phyloP scores from a whole-genome alignment of 306 rosid genomes.

The Medicago lupulina region DNA sequence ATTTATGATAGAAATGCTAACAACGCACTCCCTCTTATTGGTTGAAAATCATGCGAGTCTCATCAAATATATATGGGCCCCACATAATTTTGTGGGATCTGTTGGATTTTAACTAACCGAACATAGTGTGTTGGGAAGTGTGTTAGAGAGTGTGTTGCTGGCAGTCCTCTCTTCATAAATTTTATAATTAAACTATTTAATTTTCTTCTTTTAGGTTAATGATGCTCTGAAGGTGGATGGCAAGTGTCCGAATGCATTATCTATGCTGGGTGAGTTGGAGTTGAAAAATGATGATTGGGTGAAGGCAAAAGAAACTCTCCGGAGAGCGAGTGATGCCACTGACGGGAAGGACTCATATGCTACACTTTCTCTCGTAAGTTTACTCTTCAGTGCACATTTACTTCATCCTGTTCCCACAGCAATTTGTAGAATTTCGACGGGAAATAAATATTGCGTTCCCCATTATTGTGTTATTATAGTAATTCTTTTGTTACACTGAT shows the following conservation, averaged over 20 bases:
- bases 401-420: conserved; percentile 38
- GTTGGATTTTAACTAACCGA: background rate
- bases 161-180: conserved; percentile 17
- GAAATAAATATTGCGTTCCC: conserved; percentile 24
- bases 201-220: conserved; percentile 66
- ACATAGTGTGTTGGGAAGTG: background rate
- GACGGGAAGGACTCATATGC: conserved; percentile 96
- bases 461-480: conserved; percentile 18
- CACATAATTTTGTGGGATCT: background rate
- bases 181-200: conserved; percentile 20
- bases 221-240: conserved; percentile 91
- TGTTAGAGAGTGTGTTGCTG: background rate
- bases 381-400: conserved; percentile 36
- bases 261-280: conserved; percentile 98
- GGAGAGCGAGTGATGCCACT: conserved; percentile 95
- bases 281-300: conserved; percentile 99
- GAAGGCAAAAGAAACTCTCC: conserved; percentile 95
- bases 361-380: conserved; percentile 83
- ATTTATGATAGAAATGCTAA: background rate
- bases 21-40: background rate
- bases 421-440: conserved; percentile 9
- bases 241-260: conserved; percentile 90
- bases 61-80: background rate
- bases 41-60: background rate
- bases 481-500: conserved; percentile 38